phyloP scores from a whole-genome alignment of 2,329 filamentous ascomycete species.

The Penicillium olsonii region DNA sequence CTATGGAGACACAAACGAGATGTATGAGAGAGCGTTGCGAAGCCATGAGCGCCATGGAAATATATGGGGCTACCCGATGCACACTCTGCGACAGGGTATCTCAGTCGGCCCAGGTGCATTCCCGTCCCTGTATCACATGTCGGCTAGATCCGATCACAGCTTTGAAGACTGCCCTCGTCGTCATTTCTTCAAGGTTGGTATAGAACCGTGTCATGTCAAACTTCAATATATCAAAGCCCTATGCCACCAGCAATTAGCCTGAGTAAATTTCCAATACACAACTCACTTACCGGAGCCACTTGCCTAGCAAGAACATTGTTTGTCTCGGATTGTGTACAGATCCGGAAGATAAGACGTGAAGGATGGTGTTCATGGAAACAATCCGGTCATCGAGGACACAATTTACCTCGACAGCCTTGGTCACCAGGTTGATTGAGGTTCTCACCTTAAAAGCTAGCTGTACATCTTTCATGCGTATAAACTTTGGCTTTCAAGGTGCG shows the following conservation, averaged over 20 bases:
- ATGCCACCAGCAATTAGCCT: neutral
- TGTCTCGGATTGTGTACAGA: slow-evolving; percentile 34
- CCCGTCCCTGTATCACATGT: too few relatives aligned
- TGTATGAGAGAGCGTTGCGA: slow-evolving; percentile 39
- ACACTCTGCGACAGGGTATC: slow-evolving; percentile 35
- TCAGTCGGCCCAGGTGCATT: too few relatives aligned
- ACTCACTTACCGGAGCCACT: too few relatives aligned
- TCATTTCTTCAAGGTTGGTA: slow-evolving; percentile 6
- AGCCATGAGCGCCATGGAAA: slow-evolving; percentile 37
- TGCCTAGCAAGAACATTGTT: slow-evolving; percentile 25
- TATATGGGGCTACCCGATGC: slow-evolving; percentile 38
- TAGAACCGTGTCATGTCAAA: slow-evolving; percentile 39
- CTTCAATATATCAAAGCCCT: slow-evolving; percentile 33
- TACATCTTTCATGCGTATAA: too few relatives aligned
- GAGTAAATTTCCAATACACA: neutral
- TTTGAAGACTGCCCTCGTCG: neutral
- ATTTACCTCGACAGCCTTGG: too few relatives aligned
- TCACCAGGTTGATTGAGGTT: too few relatives aligned
- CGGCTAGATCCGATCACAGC: neutral
- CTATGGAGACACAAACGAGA: slow-evolving; percentile 31
- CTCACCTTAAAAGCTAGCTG: too few relatives aligned
- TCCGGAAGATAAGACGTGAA: too few relatives aligned
- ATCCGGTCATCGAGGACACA: too few relatives aligned
- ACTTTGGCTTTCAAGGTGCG: too few relatives aligned
- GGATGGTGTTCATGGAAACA: too few relatives aligned